These are phyloP conservation scores for Penicillium antarcticum DNA, from an alignment of 495 filamentous ascomycete genomes.

Conservation along the genomic window DNA sequence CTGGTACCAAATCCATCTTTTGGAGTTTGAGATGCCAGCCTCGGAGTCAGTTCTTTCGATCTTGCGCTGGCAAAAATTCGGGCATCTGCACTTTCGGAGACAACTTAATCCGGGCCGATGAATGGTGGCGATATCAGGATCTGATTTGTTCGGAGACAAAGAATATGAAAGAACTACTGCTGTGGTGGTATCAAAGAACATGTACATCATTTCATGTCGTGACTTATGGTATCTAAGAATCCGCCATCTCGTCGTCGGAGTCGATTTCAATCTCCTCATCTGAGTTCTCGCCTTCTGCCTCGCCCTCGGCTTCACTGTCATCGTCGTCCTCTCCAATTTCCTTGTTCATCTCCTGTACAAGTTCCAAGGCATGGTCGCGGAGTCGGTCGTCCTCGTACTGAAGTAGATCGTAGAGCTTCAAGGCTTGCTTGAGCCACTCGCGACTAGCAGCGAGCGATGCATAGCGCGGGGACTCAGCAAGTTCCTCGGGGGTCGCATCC, in stretches of 20 bases:
- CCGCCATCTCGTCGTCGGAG: constrained; percentile 50
- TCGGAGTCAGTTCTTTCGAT: constrained; percentile 26
- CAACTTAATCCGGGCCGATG: constrained; percentile 35
- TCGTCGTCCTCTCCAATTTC: constrained; percentile 54
- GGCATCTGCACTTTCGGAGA: constrained; percentile 27
- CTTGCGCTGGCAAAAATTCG: constrained; percentile 29
- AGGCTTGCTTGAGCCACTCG: constrained; percentile 51
- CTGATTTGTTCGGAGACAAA: not conserved
- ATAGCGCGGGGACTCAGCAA: constrained; percentile 31
- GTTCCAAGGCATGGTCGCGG: constrained; percentile 50
- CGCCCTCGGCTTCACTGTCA: constrained; percentile 44
- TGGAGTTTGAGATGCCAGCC: constrained; percentile 31
- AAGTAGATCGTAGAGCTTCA: constrained; percentile 43
- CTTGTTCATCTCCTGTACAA: constrained; percentile 55
- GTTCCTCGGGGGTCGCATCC: constrained; percentile 24
- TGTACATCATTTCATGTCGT: constrained; percentile 21
- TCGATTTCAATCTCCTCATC: constrained; percentile 37
- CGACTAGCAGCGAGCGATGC: constrained; percentile 45
- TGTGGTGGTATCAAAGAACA: constrained; percentile 31
- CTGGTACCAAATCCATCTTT: constrained; percentile 45
- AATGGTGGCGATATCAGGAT: constrained; percentile 8
- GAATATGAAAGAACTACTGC: not conserved
- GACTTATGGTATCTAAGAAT: constrained; percentile 31
- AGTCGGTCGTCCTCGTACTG: constrained; percentile 55
- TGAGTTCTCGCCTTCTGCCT: constrained; percentile 42